Conservation (phyloP, 306 rosid species). For the Glycine soja region DNA sequence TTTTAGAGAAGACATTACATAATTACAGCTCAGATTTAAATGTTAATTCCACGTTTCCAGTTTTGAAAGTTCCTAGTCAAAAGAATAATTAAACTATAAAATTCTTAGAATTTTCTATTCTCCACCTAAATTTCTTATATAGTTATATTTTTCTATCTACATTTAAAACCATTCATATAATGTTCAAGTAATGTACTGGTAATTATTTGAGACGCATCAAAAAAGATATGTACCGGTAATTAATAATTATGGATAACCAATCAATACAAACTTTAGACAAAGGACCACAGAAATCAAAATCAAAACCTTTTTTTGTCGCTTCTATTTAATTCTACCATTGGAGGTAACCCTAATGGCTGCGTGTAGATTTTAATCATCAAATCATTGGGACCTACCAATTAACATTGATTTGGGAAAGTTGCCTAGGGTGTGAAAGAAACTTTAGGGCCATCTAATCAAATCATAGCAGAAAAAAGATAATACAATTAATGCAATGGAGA, state of each 20-base stretch:
- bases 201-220: too few relatives aligned
- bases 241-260: slow-evolving; percentile 12
- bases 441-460: slow-evolving; percentile 58
- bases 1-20: neutral
- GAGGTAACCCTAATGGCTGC: slow-evolving; percentile 1
- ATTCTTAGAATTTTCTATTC: neutral
- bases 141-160: neutral
- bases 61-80: neutral
- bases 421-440: slow-evolving; percentile 45
- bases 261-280: neutral
- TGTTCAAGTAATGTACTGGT: neutral
- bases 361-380: slow-evolving; percentile 37
- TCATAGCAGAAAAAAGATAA: slow-evolving; percentile 41
- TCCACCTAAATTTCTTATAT: neutral
- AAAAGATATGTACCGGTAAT: neutral
- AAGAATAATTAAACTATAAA: neutral
- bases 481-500: slow-evolving; percentile 34
- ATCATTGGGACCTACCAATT: slow-evolving; percentile 45
- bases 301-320: slow-evolving; percentile 13
- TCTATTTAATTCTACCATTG: slow-evolving; percentile 21
- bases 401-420: slow-evolving; percentile 44
- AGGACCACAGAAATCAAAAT: slow-evolving; percentile 18
- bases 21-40: neutral
- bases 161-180: neutral
- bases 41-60: neutral